A percentile compares a stretch with the other conserved stretches of the same genome.
These are phyloP conservation scores for Candida silvicultrix DNA, from an alignment of 805 yeast species.

Conservation along the genomic window DNA sequence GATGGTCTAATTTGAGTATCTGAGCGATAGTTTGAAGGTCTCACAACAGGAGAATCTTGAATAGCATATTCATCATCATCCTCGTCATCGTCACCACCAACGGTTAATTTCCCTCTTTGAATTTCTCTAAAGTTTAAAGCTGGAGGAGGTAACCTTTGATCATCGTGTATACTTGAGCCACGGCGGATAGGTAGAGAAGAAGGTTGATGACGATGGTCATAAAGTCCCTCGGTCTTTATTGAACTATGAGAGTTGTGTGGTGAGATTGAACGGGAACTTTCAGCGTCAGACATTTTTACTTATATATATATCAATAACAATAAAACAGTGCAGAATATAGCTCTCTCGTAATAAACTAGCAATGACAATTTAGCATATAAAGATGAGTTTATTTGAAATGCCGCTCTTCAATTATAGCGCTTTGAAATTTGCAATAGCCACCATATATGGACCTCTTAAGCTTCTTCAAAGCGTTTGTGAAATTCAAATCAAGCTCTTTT, in stretches of 20 bases:
- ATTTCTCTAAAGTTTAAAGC: conserved; percentile 7
- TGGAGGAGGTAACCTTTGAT: conserved; percentile 14
- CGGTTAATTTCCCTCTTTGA: background rate
- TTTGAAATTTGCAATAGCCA: background rate
- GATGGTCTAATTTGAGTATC: conserved; percentile 7
- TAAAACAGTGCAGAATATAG: background rate
- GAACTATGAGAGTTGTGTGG: conserved; percentile 25
- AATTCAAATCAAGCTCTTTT: background rate
- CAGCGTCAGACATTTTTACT: conserved; percentile 24
- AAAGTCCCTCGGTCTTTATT: conserved; percentile 33
- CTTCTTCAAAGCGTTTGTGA: background rate
- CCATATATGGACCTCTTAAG: background rate
- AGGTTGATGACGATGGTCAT: conserved; percentile 45
- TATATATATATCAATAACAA: no score
- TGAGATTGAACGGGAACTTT: conserved; percentile 17
- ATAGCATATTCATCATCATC: conserved; percentile 13
- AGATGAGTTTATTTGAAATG: background rate
- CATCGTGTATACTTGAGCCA: conserved; percentile 13
- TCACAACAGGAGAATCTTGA: conserved; percentile 6
- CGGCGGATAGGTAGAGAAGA: conserved; percentile 32
- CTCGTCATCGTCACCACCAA: conserved; percentile 5
- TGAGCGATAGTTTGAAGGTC: conserved; percentile 1
- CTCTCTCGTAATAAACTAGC: background rate
- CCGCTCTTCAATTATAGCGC: background rate
- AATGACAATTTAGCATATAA: background rate